phyloP scores from a whole-genome alignment of 441 rosid species.

The Pelargonium fulgidum region DNA sequence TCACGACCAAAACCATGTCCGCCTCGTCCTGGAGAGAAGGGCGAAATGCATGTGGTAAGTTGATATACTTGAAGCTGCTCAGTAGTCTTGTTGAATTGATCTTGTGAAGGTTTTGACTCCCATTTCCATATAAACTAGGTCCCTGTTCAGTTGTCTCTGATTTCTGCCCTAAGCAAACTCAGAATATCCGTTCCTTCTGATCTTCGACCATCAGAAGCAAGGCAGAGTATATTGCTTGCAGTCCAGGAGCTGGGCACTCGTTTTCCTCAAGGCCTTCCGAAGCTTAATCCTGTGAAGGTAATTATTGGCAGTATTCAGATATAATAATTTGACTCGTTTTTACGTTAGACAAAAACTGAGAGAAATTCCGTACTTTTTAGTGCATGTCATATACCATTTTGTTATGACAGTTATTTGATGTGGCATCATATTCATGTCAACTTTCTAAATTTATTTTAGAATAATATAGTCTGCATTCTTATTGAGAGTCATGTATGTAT shows the following conservation, averaged over 20 bases:
- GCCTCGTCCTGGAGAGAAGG: slow-evolving; percentile 88
- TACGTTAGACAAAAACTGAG: not conserved
- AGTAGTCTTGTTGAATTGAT: slow-evolving; percentile 14
- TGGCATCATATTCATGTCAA: not conserved
- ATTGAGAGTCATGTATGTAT: not conserved
- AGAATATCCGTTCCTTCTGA: slow-evolving; percentile 78
- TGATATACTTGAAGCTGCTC: slow-evolving; percentile 16
- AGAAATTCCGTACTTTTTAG: not conserved
- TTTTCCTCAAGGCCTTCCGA: slow-evolving; percentile 90
- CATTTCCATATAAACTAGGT: slow-evolving; percentile 44
- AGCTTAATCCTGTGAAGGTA: slow-evolving; percentile 97
- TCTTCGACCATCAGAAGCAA: slow-evolving; percentile 88
- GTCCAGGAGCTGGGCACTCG: slow-evolving; percentile 71
- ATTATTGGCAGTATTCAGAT: slow-evolving; percentile 2
- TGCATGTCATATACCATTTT: slow-evolving; percentile 7
- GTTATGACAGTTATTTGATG: not conserved
- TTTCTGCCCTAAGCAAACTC: slow-evolving; percentile 75
- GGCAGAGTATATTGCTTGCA: slow-evolving; percentile 87
- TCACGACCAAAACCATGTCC: slow-evolving; percentile 90
- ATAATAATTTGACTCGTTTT: not conserved
- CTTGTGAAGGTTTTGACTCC: slow-evolving; percentile 23
- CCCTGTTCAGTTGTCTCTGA: slow-evolving; percentile 84
- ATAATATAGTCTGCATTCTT: not conserved
- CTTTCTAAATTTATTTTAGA: slow-evolving; percentile 5
- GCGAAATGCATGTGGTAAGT: slow-evolving; percentile 99